phyloP scores from a whole-genome alignment of 352 stramenopile genomes.

The Pythium sukuiense region DNA sequence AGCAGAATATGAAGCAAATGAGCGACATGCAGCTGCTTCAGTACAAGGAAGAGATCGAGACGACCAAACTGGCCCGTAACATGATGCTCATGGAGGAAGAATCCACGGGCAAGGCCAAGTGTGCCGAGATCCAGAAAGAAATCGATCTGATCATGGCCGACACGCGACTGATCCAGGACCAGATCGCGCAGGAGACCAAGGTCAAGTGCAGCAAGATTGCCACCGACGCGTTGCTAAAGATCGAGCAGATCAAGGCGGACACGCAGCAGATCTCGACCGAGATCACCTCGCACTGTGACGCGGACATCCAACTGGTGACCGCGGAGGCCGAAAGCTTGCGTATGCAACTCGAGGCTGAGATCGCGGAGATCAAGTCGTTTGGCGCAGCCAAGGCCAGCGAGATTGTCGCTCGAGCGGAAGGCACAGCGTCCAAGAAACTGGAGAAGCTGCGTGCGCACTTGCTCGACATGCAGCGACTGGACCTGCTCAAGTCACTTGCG shows the following conservation, averaged over 20 bases:
- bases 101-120: conserved; percentile 52
- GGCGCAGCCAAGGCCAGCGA: conserved; percentile 42
- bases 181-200: conserved; percentile 53
- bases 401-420: conserved; percentile 49
- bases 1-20: conserved; percentile 82
- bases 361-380: conserved; percentile 32
- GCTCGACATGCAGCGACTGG: conserved; percentile 48
- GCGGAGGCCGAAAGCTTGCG: conserved; percentile 36
- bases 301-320: conserved; percentile 44
- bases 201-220: conserved; percentile 50
- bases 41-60: conserved; percentile 58
- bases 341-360: conserved; percentile 38
- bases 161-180: conserved; percentile 45
- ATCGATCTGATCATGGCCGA: conserved; percentile 56
- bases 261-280: conserved; percentile 45
- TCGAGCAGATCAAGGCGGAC: conserved; percentile 45
- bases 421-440: conserved; percentile 36
- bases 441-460: conserved; percentile 38
- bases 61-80: conserved; percentile 46
- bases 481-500: conserved; percentile 41
- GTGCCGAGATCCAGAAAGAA: conserved; percentile 57
- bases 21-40: conserved; percentile 75
- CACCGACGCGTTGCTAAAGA: conserved; percentile 42
- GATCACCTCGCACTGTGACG: conserved; percentile 42
- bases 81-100: conserved; percentile 66